Base-by-base conservation (phyloP, 148 eudicot species). In the Suaeda aralocaspica region DNA sequence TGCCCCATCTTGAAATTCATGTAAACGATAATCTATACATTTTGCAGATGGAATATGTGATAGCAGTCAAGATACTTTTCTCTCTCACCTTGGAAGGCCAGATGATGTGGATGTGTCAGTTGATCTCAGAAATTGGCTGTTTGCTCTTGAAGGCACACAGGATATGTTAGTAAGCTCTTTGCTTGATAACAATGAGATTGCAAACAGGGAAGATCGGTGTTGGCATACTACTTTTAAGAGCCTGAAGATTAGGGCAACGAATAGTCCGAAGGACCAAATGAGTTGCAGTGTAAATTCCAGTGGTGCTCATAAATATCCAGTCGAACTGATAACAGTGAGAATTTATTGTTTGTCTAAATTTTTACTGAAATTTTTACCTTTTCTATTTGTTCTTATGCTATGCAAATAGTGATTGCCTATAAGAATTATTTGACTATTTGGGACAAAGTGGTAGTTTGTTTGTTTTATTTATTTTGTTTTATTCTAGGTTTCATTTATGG, bases 121-220 rank as follows among this genome's bases (percentile, higher is more conserved):
- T 72, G 88, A 89, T 79, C 80, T 94, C 22, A 83, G 83, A 74
- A 84, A 94, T 73, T 94, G 98, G 98, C 64, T 91, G 66, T 87
- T 94, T 86, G 96, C 98, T 65, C 92, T 94, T 59, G 96, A 94
- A 81, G 96, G 98, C 71, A 89, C 83, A 62, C 78, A 88, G 56
- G 87, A 87, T 59, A 70, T 82, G 74, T 65, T 77, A 76, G 85
- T 83, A 71, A 81, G 64, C 58, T 30, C 67, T 70, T 67, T 71
- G 73, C 58, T 83, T 57, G 66, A 79, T 49, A 64, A 76, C 71
- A 57, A 64, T 67, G 73, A 66, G 76, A 79, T 77, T 75, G 69
- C 76, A 69, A 72, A 50, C 60, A 85, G 98, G 80, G 96, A 89
- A 83, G 88, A 87, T 63, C 87, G 79, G 77, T 85, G 88, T 78